Conservation (phyloP, 2,329 filamentous ascomycete genomes). For the Fusarium citri region DNA sequence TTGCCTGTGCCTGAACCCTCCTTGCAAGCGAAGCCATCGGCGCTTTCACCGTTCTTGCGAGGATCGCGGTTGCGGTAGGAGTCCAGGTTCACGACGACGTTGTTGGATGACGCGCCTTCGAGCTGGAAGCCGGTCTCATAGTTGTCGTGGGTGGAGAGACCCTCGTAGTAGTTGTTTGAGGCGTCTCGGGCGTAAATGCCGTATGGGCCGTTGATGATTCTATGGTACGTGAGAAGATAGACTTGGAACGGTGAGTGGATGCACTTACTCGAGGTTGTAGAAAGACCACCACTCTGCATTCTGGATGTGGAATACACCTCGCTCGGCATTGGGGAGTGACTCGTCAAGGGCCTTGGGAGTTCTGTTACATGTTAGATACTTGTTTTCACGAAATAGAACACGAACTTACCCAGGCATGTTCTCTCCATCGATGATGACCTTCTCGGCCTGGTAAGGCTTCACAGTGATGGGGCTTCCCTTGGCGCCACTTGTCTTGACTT, state of each 20-base stretch:
- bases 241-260: accelerated
- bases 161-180: slow-evolving; percentile 53
- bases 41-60: slow-evolving; percentile 63
- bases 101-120: slow-evolving; percentile 50
- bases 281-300: slow-evolving; percentile 59
- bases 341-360: slow-evolving; percentile 57
- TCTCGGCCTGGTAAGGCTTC: slow-evolving; percentile 56
- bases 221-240: neutral
- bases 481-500: slow-evolving; percentile 59
- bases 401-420: slow-evolving; percentile 41
- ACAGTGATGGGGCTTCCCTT: slow-evolving; percentile 55
- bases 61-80: slow-evolving; percentile 60
- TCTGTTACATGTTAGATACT: slow-evolving; percentile 46
- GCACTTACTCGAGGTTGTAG: slow-evolving; percentile 50
- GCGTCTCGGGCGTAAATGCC: slow-evolving; percentile 52
- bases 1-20: slow-evolving; percentile 60
- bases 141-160: slow-evolving; percentile 53
- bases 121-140: slow-evolving; percentile 55
- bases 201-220: slow-evolving; percentile 53
- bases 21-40: slow-evolving; percentile 62
- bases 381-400: too few species aligned
- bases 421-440: slow-evolving; percentile 61
- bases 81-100: slow-evolving; percentile 57
- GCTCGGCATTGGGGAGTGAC: slow-evolving; percentile 54
- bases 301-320: slow-evolving; percentile 61